Percentiles rank a stretch among this genome's conserved stretches.
phyloP scores from a whole-genome alignment of 179 eudicot species.

The Corrigiola litoralis region DNA sequence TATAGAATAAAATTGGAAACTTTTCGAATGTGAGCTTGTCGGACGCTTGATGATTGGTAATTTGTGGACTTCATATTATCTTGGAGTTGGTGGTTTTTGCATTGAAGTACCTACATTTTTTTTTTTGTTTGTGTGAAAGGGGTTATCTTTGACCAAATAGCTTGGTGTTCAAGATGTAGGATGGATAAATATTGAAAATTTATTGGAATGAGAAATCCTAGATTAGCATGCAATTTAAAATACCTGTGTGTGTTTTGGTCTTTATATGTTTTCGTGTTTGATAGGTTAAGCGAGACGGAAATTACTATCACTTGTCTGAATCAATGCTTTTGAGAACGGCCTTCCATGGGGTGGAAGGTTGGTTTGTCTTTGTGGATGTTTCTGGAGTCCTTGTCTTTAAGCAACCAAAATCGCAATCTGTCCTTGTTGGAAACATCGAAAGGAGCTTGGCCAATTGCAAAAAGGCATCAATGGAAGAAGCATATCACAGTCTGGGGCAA shows the following conservation, averaged over 20 bases:
- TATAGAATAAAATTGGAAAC: background rate
- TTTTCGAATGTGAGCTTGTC: background rate
- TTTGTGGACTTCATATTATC: background rate
- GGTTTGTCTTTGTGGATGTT: slow-evolving; percentile 57
- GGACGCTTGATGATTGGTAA: background rate
- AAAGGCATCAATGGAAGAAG: background rate
- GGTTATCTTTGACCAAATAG: background rate
- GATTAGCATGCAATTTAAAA: background rate
- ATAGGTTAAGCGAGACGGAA: slow-evolving; percentile 55
- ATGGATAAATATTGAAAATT: background rate
- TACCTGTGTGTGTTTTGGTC: background rate
- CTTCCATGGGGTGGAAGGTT: slow-evolving; percentile 37
- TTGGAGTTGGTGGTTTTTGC: background rate
- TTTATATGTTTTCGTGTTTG: slow-evolving; percentile 6
- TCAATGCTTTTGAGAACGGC: slow-evolving; percentile 50
- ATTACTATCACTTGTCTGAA: slow-evolving; percentile 55
- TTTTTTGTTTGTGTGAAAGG: background rate
- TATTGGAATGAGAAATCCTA: background rate
- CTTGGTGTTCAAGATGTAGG: background rate
- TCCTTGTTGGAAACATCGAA: background rate
- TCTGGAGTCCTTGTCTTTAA: slow-evolving; percentile 8
- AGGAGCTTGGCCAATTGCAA: background rate
- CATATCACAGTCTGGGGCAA: no score
- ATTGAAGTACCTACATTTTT: background rate
- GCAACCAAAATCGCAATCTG: slow-evolving; percentile 11